Evolutionary conservation across 1,139 yeast genomes (phyloP).

Genomic region (Taphrina communis): DNA sequence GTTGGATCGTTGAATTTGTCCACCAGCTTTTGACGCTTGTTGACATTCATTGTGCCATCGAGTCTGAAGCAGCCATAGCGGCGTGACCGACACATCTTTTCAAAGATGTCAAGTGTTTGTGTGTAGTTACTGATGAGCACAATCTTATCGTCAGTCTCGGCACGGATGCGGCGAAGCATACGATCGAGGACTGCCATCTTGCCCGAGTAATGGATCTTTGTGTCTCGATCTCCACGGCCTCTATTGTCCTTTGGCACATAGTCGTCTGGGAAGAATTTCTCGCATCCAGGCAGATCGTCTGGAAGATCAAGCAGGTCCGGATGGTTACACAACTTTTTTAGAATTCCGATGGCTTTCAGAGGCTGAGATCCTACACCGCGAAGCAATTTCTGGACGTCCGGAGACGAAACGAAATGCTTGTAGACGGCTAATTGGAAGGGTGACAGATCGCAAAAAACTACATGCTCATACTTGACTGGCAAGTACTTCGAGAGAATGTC

Average conservation of each 20-base stretch:
- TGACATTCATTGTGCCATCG: constrained; percentile 91
- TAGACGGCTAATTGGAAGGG: constrained; percentile 78
- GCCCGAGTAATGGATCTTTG: constrained; percentile 65
- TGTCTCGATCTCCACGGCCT: constrained; percentile 65
- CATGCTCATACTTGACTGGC: constrained; percentile 96
- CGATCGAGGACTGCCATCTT: constrained; percentile 62
- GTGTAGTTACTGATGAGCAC: constrained; percentile 94
- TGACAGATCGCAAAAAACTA: constrained; percentile 81
- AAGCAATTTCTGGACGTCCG: constrained; percentile 68
- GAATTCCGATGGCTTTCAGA: constrained; percentile 82
- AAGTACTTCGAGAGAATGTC: constrained; percentile 90
- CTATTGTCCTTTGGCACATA: constrained; percentile 59
- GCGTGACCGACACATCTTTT: constrained; percentile 75
- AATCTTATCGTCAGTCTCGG: constrained; percentile 89
- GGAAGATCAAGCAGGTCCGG: constrained; percentile 83
- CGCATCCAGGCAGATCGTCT: constrained; percentile 74
- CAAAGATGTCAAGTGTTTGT: constrained; percentile 88
- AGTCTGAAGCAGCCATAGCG: constrained; percentile 80
- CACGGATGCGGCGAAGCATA: constrained; percentile 74
- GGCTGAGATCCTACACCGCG: constrained; percentile 82
- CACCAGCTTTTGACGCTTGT: constrained; percentile 90
- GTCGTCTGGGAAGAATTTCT: constrained; percentile 68
- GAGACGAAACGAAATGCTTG: constrained; percentile 76
- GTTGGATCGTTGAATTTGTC: constrained; percentile 91
- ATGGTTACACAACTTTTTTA: constrained; percentile 90